These are phyloP conservation scores for Microsporum ferrugineum DNA, from an alignment of 2,329 filamentous ascomycete species.

Conservation along the genomic window DNA sequence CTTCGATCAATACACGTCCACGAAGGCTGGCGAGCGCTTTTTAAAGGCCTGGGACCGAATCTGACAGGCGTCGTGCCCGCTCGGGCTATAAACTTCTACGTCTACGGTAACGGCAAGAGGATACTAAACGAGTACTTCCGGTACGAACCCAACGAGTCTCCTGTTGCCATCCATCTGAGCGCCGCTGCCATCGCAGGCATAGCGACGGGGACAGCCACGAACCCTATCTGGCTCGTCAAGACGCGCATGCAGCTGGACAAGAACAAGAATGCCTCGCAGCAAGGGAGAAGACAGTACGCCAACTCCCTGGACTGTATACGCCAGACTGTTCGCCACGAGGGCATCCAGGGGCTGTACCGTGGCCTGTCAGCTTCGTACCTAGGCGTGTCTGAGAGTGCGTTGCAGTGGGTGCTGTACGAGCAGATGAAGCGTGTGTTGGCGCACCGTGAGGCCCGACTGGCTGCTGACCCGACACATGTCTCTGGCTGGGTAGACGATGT, in stretches of 20 bases:
- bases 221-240: constrained; percentile 95
- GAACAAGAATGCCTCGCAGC: constrained; percentile 38
- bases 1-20: constrained; percentile 65
- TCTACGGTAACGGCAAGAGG: constrained; percentile 84
- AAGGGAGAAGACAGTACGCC: constrained; percentile 55
- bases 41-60: constrained; percentile 87
- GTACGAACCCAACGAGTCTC: constrained; percentile 34
- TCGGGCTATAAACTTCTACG: constrained; percentile 83
- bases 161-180: constrained; percentile 62
- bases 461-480: constrained; percentile 46
- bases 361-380: constrained; percentile 86
- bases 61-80: constrained; percentile 81
- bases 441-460: constrained; percentile 48
- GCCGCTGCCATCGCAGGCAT: constrained; percentile 70
- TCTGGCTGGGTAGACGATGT: constrained; percentile 47
- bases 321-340: constrained; percentile 71
- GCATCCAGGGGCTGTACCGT: constrained; percentile 71
- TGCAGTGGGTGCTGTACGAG: constrained; percentile 93
- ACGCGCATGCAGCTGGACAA: constrained; percentile 87
- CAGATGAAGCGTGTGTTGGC: constrained; percentile 71
- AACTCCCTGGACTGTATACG: constrained; percentile 81
- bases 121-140: constrained; percentile 59
- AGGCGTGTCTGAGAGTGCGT: constrained; percentile 75
- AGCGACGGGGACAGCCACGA: constrained; percentile 79
- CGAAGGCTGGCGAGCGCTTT: constrained; percentile 78